Conservation (phyloP, 2,329 filamentous ascomycete species). For the Colletotrichum noveboracense region DNA sequence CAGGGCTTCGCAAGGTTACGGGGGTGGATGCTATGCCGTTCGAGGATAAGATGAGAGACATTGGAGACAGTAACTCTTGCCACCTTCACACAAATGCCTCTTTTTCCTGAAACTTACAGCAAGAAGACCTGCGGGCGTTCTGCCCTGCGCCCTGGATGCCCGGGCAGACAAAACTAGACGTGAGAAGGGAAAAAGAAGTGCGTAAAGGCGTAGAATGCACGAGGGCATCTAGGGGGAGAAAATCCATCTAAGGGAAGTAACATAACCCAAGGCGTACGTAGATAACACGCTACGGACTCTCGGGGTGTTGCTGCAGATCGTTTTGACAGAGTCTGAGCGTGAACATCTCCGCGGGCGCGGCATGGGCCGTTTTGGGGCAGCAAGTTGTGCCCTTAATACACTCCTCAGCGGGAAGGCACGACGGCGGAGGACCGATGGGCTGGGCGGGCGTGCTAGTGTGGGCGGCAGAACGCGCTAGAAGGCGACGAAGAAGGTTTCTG, state of each 20-base stretch:
- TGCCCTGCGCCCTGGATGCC: not conserved
- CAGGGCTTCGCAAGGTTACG: not conserved
- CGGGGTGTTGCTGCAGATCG: not conserved
- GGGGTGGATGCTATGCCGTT: not conserved
- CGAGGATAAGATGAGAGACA: slow-evolving; percentile 5
- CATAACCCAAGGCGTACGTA: not conserved
- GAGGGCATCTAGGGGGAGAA: not conserved
- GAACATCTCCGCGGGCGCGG: not conserved
- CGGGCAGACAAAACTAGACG: not conserved
- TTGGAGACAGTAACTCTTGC: not conserved
- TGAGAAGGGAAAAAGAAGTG: not conserved
- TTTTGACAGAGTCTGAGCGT: not conserved
- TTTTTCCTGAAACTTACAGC: not conserved
- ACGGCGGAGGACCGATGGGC: not conserved
- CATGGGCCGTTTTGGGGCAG: not conserved
- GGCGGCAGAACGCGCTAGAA: slow-evolving; percentile 12
- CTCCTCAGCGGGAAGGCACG: not conserved
- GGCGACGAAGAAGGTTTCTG: slow-evolving; percentile 16
- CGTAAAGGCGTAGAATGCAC: not conserved
- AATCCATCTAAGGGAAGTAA: not conserved
- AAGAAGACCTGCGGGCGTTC: not conserved
- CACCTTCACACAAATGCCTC: not conserved
- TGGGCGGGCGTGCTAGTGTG: not conserved
- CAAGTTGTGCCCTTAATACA: not conserved
- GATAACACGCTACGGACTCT: not conserved